phyloP scores from a whole-genome alignment of 768 basidiomycete genomes.

The Suillus spraguei region DNA sequence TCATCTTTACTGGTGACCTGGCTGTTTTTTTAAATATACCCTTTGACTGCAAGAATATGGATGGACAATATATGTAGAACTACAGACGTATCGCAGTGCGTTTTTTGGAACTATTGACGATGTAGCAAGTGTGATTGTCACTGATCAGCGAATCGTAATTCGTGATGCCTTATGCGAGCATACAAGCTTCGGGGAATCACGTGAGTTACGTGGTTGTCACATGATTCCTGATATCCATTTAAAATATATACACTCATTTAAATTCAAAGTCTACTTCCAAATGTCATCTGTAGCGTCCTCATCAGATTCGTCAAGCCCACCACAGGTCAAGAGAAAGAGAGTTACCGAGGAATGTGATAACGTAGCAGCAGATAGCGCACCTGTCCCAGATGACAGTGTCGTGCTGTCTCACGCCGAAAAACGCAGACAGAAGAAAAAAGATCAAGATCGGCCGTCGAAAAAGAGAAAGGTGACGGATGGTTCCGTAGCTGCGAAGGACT shows the following conservation, averaged over 20 bases:
- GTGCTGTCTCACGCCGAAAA: slow-evolving; percentile 79
- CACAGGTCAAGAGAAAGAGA: slow-evolving; percentile 28
- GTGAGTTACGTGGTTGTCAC: not conserved
- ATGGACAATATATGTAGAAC: not conserved
- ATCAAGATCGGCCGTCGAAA: slow-evolving; percentile 36
- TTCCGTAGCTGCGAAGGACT: slow-evolving; percentile 9
- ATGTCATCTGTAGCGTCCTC: slow-evolving; percentile 28
- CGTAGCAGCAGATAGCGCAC: slow-evolving; percentile 20
- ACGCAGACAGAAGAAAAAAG: slow-evolving; percentile 59
- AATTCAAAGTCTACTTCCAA: slow-evolving; percentile 5
- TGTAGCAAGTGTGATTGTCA: not conserved
- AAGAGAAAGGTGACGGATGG: slow-evolving; percentile 48
- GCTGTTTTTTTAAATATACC: not conserved
- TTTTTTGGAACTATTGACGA: not conserved
- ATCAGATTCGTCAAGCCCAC: slow-evolving; percentile 36
- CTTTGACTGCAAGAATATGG: not conserved
- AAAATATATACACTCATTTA: not conserved
- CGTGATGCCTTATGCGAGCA: no score
- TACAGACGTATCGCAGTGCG: not conserved
- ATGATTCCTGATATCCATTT: not conserved
- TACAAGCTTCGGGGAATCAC: not conserved
- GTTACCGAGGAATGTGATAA: slow-evolving; percentile 21
- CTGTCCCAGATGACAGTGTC: slow-evolving; percentile 35
- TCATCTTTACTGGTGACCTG: slow-evolving; percentile 8
- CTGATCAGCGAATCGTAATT: not conserved